A percentile compares a stretch with the other conserved stretches of the same genome.
Evolutionary conservation across 805 yeast species (phyloP).

Genomic region (Sugiyamaella mastotermitis): DNA sequence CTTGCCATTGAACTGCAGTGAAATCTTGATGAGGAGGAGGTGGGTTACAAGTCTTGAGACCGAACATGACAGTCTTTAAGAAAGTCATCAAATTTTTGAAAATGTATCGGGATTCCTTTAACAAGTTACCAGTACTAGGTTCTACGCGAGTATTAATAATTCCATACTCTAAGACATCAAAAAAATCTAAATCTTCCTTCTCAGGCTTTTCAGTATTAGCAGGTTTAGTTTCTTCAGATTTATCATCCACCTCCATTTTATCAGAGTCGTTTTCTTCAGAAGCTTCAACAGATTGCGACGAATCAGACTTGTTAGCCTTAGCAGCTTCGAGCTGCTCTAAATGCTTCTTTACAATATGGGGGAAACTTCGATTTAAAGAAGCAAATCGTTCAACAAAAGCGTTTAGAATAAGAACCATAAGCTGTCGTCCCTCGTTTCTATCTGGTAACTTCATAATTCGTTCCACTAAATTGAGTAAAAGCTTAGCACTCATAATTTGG

Average conservation of each 20-base stretch:
- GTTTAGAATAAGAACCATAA: slow-evolving; percentile 79
- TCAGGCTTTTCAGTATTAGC: slow-evolving; percentile 4
- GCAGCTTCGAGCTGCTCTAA: slow-evolving; percentile 27
- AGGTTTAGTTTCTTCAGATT: slow-evolving; percentile 6
- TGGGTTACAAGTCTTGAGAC: slow-evolving; percentile 84
- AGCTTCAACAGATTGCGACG: not conserved
- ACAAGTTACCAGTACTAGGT: slow-evolving; percentile 52
- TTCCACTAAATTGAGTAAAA: slow-evolving; percentile 81
- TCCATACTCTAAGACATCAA: slow-evolving; percentile 40
- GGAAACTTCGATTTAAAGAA: slow-evolving; percentile 66
- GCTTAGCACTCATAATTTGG: slow-evolving; percentile 93
- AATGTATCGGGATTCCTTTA: slow-evolving; percentile 81
- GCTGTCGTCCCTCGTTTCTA: slow-evolving; percentile 74
- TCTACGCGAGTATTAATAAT: slow-evolving; percentile 59
- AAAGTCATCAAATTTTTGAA: slow-evolving; percentile 87
- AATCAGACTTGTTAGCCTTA: slow-evolving; percentile 36
- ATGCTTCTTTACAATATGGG: slow-evolving; percentile 58
- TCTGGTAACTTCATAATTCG: slow-evolving; percentile 76
- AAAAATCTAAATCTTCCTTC: slow-evolving; percentile 29
- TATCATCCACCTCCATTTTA: slow-evolving; percentile 18
- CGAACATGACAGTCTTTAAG: slow-evolving; percentile 82
- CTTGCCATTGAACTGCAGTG: slow-evolving; percentile 66
- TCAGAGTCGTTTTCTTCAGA: slow-evolving; percentile 8
- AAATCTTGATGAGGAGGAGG: slow-evolving; percentile 48
- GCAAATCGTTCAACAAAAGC: slow-evolving; percentile 80